These are phyloP conservation scores for Fusarium verrucosum DNA, from an alignment of 2,329 filamentous ascomycete genomes.

Conservation along the genomic window DNA sequence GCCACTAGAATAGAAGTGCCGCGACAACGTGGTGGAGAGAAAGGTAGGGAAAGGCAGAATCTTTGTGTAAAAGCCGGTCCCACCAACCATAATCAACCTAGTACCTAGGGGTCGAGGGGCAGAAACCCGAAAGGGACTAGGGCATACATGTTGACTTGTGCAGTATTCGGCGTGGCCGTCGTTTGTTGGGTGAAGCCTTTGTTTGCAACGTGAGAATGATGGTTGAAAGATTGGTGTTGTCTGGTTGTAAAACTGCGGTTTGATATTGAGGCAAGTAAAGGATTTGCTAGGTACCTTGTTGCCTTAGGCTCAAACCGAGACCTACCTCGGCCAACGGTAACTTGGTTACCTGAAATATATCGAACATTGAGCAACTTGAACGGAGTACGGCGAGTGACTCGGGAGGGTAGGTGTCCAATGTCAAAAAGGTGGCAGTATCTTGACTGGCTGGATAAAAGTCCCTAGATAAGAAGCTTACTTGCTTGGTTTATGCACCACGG, in stretches of 20 bases:
- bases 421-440: too few relatives aligned
- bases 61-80: slow-evolving; percentile 26
- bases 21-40: slow-evolving; percentile 44
- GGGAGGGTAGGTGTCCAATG: too few relatives aligned
- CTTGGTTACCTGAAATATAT: too few relatives aligned
- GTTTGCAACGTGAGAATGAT: not conserved
- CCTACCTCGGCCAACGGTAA: too few relatives aligned
- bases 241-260: not conserved
- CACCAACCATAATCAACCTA: slow-evolving; percentile 26
- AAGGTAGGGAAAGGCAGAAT: slow-evolving; percentile 40
- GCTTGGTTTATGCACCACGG: not conserved
- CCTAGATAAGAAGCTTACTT: not conserved
- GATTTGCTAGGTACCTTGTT: not conserved
- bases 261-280: not conserved
- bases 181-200: slow-evolving; percentile 24
- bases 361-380: too few relatives aligned
- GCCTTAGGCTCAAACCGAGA: too few relatives aligned
- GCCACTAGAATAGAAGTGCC: slow-evolving; percentile 43
- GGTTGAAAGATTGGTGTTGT: too few relatives aligned
- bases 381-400: too few relatives aligned
- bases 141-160: slow-evolving; percentile 3
- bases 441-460: not conserved
- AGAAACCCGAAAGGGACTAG: slow-evolving; percentile 20
- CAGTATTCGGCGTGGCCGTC: slow-evolving; percentile 26
- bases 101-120: not conserved